Evolutionary conservation across 148 eudicot genomes (phyloP), one percentile per base, ranked within the genome.

Genomic region (Chenopodium quinoa): DNA sequence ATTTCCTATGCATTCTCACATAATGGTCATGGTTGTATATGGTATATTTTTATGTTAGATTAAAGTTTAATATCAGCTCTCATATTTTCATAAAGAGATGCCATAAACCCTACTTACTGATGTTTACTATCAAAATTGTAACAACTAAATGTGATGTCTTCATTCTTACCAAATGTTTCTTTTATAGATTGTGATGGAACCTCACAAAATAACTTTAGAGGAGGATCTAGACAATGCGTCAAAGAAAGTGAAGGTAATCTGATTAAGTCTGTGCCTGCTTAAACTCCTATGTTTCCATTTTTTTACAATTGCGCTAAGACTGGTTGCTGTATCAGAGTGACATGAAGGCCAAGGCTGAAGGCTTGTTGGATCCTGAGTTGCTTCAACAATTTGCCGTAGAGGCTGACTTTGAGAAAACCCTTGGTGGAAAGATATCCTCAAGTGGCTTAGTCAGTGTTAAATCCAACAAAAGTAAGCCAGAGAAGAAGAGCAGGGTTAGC

Each of bases 171-270:
- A 69, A 37, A 44, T 69, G 9, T 31, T 80, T 75, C 10, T 29
- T 76, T 56, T 37, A 71, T 88, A 95, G 99, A 86, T 87, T 78
- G 84, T 81, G 74, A 52, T 96, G 95, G 81, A 86, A 82, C 97
- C 98, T 54, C 98, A 92, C 75, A 78, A 84, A 5, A 83, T 93
- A 76, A 90, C 98, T 4, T 71, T 95, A 83, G 97, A 93, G 14
- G 94, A 93, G 79, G 97, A 95, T 88, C 91, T 95, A 54, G 78
- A 91, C 34, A 88, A 88, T 25, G 97, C 88, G 54, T 94, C 97
- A 58, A 81, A 87, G 54, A 81, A 91, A 89, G 93, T 92, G 34
- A 76, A 92, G 97, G 98, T 93, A 80, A 67, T 75, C 37, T 66
- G 29, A 80, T 25, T 25, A 47, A 2, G 64, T 32, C 10, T 29